These are phyloP conservation scores for Neofusicoccum parvum DNA, from an alignment of 2,329 filamentous ascomycete species.

Conservation along the genomic window DNA sequence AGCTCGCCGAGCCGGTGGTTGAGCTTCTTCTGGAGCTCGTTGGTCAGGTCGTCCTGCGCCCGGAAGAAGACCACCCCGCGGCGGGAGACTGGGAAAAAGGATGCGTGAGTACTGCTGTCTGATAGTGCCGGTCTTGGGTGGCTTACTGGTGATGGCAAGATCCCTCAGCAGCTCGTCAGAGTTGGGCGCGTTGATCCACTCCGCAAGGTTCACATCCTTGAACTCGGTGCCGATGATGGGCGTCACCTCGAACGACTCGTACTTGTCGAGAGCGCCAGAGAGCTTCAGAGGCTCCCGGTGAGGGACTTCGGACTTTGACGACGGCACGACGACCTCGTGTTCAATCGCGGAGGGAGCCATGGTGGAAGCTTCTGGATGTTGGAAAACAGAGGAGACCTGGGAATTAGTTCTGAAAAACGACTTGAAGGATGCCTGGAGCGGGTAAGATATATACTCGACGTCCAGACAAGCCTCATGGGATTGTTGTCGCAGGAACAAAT, in stretches of 20 bases:
- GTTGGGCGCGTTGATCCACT: slow-evolving; percentile 65
- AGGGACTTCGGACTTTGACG: slow-evolving; percentile 4
- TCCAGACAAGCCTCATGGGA: background rate
- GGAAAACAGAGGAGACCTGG: background rate
- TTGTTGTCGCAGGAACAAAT: background rate
- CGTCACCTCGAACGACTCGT: slow-evolving; percentile 61
- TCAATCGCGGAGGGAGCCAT: slow-evolving; percentile 21
- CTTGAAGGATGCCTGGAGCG: background rate
- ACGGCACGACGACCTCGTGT: slow-evolving; percentile 16
- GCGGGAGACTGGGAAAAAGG: slow-evolving; percentile 48
- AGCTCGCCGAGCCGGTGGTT: slow-evolving; percentile 59
- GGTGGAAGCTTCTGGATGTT: background rate
- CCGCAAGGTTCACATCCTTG: slow-evolving; percentile 58
- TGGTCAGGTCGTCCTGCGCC: slow-evolving; percentile 51
- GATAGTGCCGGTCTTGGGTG: background rate
- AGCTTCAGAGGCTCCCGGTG: slow-evolving; percentile 48
- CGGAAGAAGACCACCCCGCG: slow-evolving; percentile 59
- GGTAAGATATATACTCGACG: background rate
- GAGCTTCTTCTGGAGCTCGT: slow-evolving; percentile 56
- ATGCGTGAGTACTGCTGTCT: background rate
- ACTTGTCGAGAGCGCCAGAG: slow-evolving; percentile 54
- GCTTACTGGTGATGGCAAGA: slow-evolving; percentile 52
- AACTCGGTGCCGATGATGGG: slow-evolving; percentile 66
- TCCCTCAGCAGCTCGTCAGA: slow-evolving; percentile 66
- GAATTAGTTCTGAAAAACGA: background rate